Base-by-base conservation (phyloP, 192 early-diverging fungal species). In the Coemansia sp. region DNA sequence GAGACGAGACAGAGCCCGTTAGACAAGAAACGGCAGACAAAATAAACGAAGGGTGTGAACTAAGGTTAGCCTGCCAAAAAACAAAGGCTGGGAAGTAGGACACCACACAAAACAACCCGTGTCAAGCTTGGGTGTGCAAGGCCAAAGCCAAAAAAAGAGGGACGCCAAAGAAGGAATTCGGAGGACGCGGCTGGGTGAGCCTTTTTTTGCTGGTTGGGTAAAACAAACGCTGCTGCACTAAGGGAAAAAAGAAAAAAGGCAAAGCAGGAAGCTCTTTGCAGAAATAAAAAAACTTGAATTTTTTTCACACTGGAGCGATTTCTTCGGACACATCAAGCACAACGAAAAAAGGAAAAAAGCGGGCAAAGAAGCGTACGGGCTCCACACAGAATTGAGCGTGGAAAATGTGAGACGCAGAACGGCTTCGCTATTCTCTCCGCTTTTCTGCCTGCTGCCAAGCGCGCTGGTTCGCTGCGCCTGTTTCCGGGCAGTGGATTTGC, bases 221-320 rank as follows among this genome's bases (percentile, higher is more conserved):
- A 45, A 45, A 45, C 8, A 36, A 8, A 45, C 12, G 42, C 12
- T 45, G 42, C 42, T 45, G 42, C 42, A 45, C 42, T 14, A 45
- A 45, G 42, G 51, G 28, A 52, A 52, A 52, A 52, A 25, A 52
- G 51, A 52, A 52, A 52, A 52, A 52, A 52, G 48, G 22, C 28
- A 22, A 28, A 22, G 42, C n/a, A 45, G 42, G 42, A 3, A 11
- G 42, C 42, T 14, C 36, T 50, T 50, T 50, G 49, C 49, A 50
- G 14, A 22, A 22, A 20, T 22, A 50, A 52, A 52, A 52, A 29
- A 29, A 52, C 2, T 28, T 52, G 2, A 52, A 29, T n/a, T n/a
- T 3, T 45, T 45, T 45, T 45, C 36, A 38, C 36, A 38, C 36
- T 38, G 36, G 10, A 38, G 36, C 36, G 36, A 38, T 45, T 45